phyloP scores from a whole-genome alignment of 441 rosid species.

The Adansonia grandidieri region DNA sequence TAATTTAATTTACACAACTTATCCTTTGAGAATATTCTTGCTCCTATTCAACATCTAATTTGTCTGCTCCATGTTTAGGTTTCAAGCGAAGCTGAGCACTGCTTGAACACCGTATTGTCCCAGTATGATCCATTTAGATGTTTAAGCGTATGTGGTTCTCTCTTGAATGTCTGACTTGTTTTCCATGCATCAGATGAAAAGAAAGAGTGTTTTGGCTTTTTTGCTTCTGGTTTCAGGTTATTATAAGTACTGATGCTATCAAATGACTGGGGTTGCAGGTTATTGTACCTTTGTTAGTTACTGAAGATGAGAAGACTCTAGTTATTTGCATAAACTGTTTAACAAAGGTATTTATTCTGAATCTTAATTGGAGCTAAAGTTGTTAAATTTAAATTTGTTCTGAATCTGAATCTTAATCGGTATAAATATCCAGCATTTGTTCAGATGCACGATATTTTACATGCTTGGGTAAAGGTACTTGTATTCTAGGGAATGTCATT shows the following conservation, averaged over 20 bases:
- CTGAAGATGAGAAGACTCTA: slow-evolving; percentile 94
- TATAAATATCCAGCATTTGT: background rate
- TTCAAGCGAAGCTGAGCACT: slow-evolving; percentile 84
- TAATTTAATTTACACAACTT: slow-evolving; percentile 38
- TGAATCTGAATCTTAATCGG: background rate
- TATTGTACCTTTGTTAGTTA: slow-evolving; percentile 79
- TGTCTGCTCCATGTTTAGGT: slow-evolving; percentile 49
- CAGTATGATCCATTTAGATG: slow-evolving; percentile 94
- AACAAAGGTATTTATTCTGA: slow-evolving; percentile 67
- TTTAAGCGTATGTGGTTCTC: slow-evolving; percentile 71
- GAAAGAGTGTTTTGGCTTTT: background rate
- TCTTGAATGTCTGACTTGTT: slow-evolving; percentile 5
- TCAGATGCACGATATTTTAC: background rate
- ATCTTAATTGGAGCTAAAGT: background rate
- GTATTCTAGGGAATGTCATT: background rate
- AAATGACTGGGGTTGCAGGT: slow-evolving; percentile 57
- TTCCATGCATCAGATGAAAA: background rate
- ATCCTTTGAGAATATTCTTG: slow-evolving; percentile 18
- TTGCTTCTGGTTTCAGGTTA: background rate
- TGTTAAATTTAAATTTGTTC: slow-evolving; percentile 19
- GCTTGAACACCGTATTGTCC: slow-evolving; percentile 74
- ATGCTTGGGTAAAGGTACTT: background rate
- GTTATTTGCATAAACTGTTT: slow-evolving; percentile 91
- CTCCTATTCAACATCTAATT: background rate
- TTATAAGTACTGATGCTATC: slow-evolving; percentile 25